A percentile compares a stretch with the other conserved stretches of the same genome.
Conservation (phyloP, 2,329 filamentous ascomycete species). For the Botrytis byssoidea region DNA sequence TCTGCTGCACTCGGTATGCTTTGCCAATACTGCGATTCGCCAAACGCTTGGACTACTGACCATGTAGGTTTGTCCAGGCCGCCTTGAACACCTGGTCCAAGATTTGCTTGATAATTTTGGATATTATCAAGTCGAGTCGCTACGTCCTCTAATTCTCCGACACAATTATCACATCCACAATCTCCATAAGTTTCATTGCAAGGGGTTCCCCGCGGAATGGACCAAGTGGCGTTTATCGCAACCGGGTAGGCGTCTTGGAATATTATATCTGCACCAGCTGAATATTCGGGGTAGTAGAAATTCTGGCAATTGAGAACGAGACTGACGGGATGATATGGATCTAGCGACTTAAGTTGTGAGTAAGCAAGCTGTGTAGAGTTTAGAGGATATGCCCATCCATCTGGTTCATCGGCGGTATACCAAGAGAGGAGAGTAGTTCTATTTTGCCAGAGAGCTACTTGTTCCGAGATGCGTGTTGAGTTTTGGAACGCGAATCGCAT, state of each 20-base stretch:
- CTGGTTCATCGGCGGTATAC: slow-evolving; percentile 55
- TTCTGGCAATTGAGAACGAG: slow-evolving; percentile 53
- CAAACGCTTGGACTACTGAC: slow-evolving; percentile 52
- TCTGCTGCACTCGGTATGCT: slow-evolving; percentile 47
- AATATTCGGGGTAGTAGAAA: slow-evolving; percentile 52
- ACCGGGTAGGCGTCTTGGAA: slow-evolving; percentile 52
- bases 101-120: slow-evolving; percentile 42
- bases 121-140: slow-evolving; percentile 45
- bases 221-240: slow-evolving; percentile 47
- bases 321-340: slow-evolving; percentile 53
- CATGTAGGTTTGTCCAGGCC: slow-evolving; percentile 45
- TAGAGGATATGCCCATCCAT: slow-evolving; percentile 42
- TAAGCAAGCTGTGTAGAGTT: slow-evolving; percentile 47
- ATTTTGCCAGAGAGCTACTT: slow-evolving; percentile 35
- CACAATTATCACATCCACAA: slow-evolving; percentile 51
- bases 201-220: slow-evolving; percentile 45
- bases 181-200: slow-evolving; percentile 53
- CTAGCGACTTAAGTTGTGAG: slow-evolving; percentile 45
- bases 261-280: slow-evolving; percentile 51
- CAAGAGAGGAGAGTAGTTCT: slow-evolving; percentile 48
- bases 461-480: slow-evolving; percentile 41
- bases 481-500: slow-evolving; percentile 37
- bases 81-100: slow-evolving; percentile 34
- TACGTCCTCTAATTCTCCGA: slow-evolving; percentile 46
- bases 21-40: slow-evolving; percentile 45